Evolutionary conservation across 345 rosid species (phyloP).

Genomic region (Bretschneidera sinensis): DNA sequence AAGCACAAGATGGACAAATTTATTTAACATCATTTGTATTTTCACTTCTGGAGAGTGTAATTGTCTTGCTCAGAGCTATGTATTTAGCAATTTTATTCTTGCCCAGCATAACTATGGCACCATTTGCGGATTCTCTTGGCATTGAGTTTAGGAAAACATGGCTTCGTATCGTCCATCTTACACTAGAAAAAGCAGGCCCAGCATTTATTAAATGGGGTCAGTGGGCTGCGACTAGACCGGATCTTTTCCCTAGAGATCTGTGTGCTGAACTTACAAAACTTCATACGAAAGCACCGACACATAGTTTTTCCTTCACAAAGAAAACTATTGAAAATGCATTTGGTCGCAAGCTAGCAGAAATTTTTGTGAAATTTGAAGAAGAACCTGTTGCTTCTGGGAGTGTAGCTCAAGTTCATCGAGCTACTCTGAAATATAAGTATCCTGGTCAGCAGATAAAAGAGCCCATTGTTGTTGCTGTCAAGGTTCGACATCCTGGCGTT

Average conservation of each 20-base stretch:
- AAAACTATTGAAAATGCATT: conserved; percentile 87
- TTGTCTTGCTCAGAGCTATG: conserved; percentile 62
- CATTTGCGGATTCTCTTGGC: conserved; percentile 67
- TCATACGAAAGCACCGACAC: conserved; percentile 84
- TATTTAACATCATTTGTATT: conserved; percentile 46
- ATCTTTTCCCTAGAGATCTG: conserved; percentile 87
- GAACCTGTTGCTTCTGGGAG: conserved; percentile 93
- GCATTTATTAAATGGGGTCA: conserved; percentile 99
- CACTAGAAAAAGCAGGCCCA: conserved; percentile 88
- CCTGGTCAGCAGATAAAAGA: conserved; percentile 74
- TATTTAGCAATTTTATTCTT: conserved; percentile 68
- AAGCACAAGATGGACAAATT: conserved; percentile 75
- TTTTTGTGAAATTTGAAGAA: conserved; percentile 91
- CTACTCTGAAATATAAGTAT: conserved; percentile 71
- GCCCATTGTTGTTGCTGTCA: conserved; percentile 85
- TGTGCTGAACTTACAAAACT: conserved; percentile 91
- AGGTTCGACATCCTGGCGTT: conserved; percentile 99
- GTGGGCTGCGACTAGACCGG: conserved; percentile 99
- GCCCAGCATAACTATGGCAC: conserved; percentile 74
- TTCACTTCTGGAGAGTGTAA: conserved; percentile 53
- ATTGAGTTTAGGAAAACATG: conserved; percentile 59
- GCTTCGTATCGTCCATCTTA: conserved; percentile 69
- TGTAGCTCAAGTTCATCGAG: conserved; percentile 97
- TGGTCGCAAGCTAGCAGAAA: conserved; percentile 77
- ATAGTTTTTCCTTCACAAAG: conserved; percentile 81